A percentile compares a stretch with the other conserved stretches of the same genome.
phyloP scores from a whole-genome alignment of 2,329 filamentous ascomycete species.

The Botrytis fragariae region DNA sequence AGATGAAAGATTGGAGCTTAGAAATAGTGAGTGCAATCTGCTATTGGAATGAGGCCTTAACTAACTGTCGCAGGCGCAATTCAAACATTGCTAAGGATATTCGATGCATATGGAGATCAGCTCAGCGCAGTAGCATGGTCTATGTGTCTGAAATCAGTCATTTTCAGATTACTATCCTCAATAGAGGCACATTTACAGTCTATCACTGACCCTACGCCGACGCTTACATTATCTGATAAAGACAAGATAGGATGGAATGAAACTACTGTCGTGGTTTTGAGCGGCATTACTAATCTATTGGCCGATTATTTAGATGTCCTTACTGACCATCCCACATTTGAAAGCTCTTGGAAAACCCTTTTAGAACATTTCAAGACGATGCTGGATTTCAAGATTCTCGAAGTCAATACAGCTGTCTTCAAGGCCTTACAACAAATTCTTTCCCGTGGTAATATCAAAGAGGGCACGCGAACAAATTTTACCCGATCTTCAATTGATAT shows the following conservation, averaged over 20 bases:
- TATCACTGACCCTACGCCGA: constrained; percentile 39
- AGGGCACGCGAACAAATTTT: constrained; percentile 38
- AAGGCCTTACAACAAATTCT: constrained; percentile 65
- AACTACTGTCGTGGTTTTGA: constrained; percentile 71
- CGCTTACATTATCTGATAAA: constrained; percentile 41
- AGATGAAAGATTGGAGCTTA: constrained; percentile 70
- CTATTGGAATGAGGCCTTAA: not conserved
- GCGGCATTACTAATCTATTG: constrained; percentile 69
- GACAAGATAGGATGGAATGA: constrained; percentile 64
- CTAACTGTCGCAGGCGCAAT: constrained; percentile 61
- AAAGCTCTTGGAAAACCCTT: constrained; percentile 72
- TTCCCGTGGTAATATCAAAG: constrained; percentile 46
- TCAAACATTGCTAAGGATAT: constrained; percentile 85
- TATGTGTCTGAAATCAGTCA: constrained; percentile 74
- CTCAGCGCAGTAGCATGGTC: constrained; percentile 78
- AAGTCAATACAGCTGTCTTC: constrained; percentile 70
- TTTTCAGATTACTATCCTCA: constrained; percentile 73
- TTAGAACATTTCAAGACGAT: constrained; percentile 65
- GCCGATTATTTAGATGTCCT: constrained; percentile 75
- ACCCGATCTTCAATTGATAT: constrained; percentile 51
- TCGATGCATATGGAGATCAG: constrained; percentile 84
- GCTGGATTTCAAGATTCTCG: constrained; percentile 61
- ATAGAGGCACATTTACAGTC: constrained; percentile 58
- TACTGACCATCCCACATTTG: constrained; percentile 63
- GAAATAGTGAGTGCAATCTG: constrained; percentile 58